Percentiles rank a stretch among this genome's conserved stretches.
Evolutionary conservation across 345 rosid genomes (phyloP).

Genomic region (Eucalyptus regnans): DNA sequence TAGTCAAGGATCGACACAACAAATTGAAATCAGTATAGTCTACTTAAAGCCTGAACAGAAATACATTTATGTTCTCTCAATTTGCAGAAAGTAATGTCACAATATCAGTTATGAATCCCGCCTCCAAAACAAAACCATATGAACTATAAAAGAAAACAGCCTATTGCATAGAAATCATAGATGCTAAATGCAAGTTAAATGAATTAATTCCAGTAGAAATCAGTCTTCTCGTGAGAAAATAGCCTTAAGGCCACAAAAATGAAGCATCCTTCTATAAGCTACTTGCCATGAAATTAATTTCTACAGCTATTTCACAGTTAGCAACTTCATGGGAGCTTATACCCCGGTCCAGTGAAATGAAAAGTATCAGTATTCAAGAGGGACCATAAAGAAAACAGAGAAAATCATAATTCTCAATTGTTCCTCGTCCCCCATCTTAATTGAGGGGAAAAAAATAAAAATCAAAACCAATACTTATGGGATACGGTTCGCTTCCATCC

Average conservation of each 20-base stretch:
- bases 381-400: neutral
- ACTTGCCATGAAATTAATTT: neutral
- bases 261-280: neutral
- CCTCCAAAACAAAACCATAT: neutral
- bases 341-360: neutral
- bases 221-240: neutral
- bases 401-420: neutral
- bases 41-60: neutral
- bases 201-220: neutral
- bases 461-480: neutral
- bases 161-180: neutral
- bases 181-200: neutral
- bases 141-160: neutral
- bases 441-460: neutral
- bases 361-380: neutral
- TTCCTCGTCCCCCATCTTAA: neutral
- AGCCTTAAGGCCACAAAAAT: neutral
- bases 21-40: neutral
- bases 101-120: neutral
- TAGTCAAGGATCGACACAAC: neutral
- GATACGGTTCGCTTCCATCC: neutral
- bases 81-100: neutral
- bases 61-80: neutral
- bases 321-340: neutral
- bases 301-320: neutral